These are phyloP conservation scores for Rosa hybrid DNA, from an alignment of 331 rosid genomes.

Conservation along the genomic window DNA sequence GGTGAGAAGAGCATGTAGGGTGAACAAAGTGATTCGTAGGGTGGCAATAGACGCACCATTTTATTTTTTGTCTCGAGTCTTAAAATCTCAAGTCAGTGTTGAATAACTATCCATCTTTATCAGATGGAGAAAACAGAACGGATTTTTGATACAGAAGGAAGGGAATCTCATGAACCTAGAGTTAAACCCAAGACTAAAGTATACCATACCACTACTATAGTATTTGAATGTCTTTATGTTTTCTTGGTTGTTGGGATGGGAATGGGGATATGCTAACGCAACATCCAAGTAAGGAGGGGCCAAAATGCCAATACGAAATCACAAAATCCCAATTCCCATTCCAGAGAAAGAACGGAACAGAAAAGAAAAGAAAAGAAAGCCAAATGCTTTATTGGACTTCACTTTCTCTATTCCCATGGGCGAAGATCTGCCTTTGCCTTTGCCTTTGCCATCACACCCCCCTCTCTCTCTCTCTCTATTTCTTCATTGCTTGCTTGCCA, in stretches of 20 bases:
- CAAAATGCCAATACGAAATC: constrained; percentile 10
- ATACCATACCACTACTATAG: background rate
- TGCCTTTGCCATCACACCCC: constrained; percentile 71
- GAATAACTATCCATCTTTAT: background rate
- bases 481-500: constrained; percentile 44
- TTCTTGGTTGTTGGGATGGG: constrained; percentile 35
- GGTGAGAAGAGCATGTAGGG: no score
- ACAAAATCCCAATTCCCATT: constrained; percentile 17
- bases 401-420: constrained; percentile 96
- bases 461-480: constrained; percentile 18
- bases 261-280: constrained; percentile 46
- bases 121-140: background rate
- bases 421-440: constrained; percentile 79
- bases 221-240: constrained; percentile 15
- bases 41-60: no score
- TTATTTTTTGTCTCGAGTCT: background rate
- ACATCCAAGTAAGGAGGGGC: constrained; percentile 47
- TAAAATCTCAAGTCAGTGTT: background rate
- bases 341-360: constrained; percentile 25
- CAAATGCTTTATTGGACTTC: constrained; percentile 52
- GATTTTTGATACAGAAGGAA: background rate
- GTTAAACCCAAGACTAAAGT: background rate
- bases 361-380: constrained; percentile 31
- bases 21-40: no score
- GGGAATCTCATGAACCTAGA: background rate